Conservation (phyloP, 192 early-diverging fungal genomes). For the Podila horticola region DNA sequence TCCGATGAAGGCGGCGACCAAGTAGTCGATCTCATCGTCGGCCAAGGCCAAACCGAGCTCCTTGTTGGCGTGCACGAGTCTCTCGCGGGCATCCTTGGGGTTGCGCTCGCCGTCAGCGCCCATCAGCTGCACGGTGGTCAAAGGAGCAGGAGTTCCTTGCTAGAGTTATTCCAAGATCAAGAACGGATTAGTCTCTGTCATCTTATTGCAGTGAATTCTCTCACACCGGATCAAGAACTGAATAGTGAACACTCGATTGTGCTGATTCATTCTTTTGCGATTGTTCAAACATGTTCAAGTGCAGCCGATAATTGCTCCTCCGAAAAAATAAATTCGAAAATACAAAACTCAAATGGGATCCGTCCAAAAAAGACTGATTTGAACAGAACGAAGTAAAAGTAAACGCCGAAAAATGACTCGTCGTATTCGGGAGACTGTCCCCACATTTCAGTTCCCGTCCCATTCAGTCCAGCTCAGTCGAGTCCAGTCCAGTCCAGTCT, state of each 20-base stretch:
- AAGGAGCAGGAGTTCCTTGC: constrained; percentile 71
- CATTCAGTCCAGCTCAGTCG: not conserved
- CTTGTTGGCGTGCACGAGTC: constrained; percentile 84
- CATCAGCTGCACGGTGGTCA: constrained; percentile 60
- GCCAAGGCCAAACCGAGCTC: constrained; percentile 94
- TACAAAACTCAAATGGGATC: too few species aligned
- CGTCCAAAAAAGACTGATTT: too few species aligned
- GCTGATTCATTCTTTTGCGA: too few species aligned
- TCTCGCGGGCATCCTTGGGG: constrained; percentile 60
- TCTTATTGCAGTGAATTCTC: too few species aligned
- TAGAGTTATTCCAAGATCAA: not conserved
- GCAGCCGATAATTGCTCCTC: too few species aligned
- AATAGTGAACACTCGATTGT: too few species aligned
- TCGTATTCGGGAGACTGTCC: not conserved
- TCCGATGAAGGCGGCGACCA: constrained; percentile 84
- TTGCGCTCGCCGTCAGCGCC: constrained; percentile 41
- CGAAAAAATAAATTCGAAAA: too few species aligned
- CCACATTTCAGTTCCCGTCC: constrained; percentile 1
- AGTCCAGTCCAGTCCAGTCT: not conserved
- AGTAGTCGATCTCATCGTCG: constrained; percentile 96
- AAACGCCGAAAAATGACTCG: not conserved
- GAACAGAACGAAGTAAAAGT: too few species aligned
- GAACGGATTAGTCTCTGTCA: not conserved
- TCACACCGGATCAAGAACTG: too few species aligned
- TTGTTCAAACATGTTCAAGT: too few species aligned